Evolutionary conservation across 164 flowering plant genomes (phyloP), one percentile per base, ranked within the genome.

Genomic region (Annona squamosa): DNA sequence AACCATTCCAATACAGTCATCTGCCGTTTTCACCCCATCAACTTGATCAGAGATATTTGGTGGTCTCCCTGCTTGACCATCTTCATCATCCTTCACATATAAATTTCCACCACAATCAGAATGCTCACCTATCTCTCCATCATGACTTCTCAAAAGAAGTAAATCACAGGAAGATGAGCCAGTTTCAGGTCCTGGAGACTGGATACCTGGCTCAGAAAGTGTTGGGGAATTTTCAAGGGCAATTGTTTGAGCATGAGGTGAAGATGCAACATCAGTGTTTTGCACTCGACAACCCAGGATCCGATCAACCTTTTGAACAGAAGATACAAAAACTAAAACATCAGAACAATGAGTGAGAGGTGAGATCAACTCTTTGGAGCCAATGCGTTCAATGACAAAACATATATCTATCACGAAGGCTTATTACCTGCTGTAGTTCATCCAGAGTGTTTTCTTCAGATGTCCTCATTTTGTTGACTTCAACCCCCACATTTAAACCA

Each of bases 271-370:
- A 18, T 67, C 74, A 77, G 72, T 73, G 72, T 77, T 80, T 81
- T 75, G 86, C 63, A 87, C 74, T 69, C 98, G 93, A 84, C 99
- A 91, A 4, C 97, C 99, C 64, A 96, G 74, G 76, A 96, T 88
- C 70, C 95, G 89, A 81, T 91, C 97, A 77, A 96, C 99, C 99
- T 91, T 80, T 59, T 42, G 76, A 64, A 47, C 18, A 69, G 63
- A 78, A 74, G 26, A 74, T 48, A 16, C 5, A 10, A 44, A 65
- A 37, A 69, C 12, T 46, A 46, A 16, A 26, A 63, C 52, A 67
- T 26, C 52, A 17, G 48, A 17, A 63, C 43, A 43, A 72, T 44
- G 5, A 43, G 48, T n/a, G 69, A 48, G 4, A 79, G 74, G 71
- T 46, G 4, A 18, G n/a, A 1, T 68, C 37, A 44, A 37, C 5